phyloP scores from a whole-genome alignment of 345 rosid genomes.

The Turnera subulata region DNA sequence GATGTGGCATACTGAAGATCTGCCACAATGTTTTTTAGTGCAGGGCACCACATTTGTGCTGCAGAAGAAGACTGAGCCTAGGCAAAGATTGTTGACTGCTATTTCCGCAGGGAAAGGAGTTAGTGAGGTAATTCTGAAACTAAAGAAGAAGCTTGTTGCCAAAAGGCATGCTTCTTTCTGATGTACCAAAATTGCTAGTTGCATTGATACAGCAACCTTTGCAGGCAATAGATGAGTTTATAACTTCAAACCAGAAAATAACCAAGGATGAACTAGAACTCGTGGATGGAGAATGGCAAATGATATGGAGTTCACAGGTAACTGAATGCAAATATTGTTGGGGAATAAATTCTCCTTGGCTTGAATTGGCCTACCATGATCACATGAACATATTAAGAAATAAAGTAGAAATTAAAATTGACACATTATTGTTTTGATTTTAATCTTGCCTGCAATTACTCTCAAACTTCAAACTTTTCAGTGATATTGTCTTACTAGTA shows the following conservation, averaged over 20 bases:
- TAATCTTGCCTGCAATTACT: too few relatives aligned
- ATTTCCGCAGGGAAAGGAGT: slow-evolving; percentile 57
- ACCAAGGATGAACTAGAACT: slow-evolving; percentile 48
- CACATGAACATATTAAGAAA: too few relatives aligned
- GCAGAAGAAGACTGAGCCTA: slow-evolving; percentile 76
- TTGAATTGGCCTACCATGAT: too few relatives aligned
- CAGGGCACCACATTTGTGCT: slow-evolving; percentile 98
- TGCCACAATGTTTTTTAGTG: slow-evolving; percentile 45
- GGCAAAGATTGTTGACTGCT: slow-evolving; percentile 68
- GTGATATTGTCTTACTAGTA: background rate
- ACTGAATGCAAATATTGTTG: background rate
- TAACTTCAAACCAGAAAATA: slow-evolving; percentile 30
- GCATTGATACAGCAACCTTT: slow-evolving; percentile 2
- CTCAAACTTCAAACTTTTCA: too few relatives aligned
- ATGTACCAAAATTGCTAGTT: background rate
- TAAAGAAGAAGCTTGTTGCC: too few relatives aligned
- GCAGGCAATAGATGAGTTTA: slow-evolving; percentile 73
- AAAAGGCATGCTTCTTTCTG: background rate
- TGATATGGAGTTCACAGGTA: slow-evolving; percentile 99
- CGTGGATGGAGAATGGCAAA: slow-evolving; percentile 84
- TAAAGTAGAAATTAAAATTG: too few relatives aligned
- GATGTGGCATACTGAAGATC: slow-evolving; percentile 17
- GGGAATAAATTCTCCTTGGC: background rate
- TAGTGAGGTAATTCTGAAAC: slow-evolving; percentile 41
- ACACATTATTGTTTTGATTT: too few relatives aligned